Base-by-base conservation (phyloP, 2,329 filamentous ascomycete species). In the Diaporthe humulicola region DNA sequence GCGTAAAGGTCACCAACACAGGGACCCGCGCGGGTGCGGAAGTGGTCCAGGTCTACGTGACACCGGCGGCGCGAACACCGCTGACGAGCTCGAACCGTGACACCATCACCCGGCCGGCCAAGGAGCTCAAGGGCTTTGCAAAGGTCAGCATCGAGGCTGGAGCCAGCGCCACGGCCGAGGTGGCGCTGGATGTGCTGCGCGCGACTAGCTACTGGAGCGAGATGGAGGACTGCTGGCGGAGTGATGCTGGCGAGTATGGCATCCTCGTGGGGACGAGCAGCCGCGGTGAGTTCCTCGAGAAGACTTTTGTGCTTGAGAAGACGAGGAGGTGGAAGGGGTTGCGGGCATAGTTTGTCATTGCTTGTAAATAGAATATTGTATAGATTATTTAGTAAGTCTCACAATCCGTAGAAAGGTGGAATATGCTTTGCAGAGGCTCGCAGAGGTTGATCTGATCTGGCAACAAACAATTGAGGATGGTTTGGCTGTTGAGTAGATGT, bases 1-100 rank as follows among this genome's bases (percentile, higher is more conserved):
- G 28, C 78, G 91, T 93, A 78, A 91, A 88, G 78, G 86, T 87
- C 6, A 56, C 76, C 48, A 81, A 81, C 76, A 81, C 78, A 0
- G 80, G 79, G 56, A 64, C 76, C 8, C 76, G 70, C 22, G 72
- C 77, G 0, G 82, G 82, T 10, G 75, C 79, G 15, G 79, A 81
- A 42, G 79, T 82, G 1, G 75, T 83, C 1, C 82, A 83, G 70
- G 78, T 81, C 3, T 83, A 82, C 75, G 78, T 83, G 48, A 76
- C 79, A 28, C 79, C 78, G 14, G 78, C 74, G 33, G 72, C 78
- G 8, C 76, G 77, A 10, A 79, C 80, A 22, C 73, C 77, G 58
- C 14, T 76, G 28, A 79, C 77, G 10, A 74, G 74, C 10, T 76
- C 77, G 1, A 73, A 76, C 1, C 70, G 75, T 2, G 76, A 78